These are phyloP conservation scores for Thuja plicata DNA, from an alignment of 83 land plant species.

Conservation along the genomic window DNA sequence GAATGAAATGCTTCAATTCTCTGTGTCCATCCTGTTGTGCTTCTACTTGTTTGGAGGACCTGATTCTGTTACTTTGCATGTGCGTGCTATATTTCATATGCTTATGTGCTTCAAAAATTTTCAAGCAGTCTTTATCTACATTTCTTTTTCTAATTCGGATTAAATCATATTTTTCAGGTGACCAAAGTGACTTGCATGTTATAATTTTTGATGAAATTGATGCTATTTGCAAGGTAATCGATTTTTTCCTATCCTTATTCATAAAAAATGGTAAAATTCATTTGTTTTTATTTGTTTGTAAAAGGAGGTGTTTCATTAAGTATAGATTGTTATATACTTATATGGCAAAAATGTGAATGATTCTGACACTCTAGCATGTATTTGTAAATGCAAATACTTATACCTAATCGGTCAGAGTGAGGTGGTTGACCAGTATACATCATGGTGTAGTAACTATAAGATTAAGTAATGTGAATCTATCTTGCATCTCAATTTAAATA, in stretches of 20 bases:
- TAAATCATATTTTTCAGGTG: constrained; percentile 54
- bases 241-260: not conserved
- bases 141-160: constrained; percentile 15
- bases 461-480: not conserved
- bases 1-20: not conserved
- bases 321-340: not conserved
- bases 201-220: constrained; percentile 99
- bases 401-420: not conserved
- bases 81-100: not conserved
- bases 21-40: not conserved
- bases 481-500: not conserved
- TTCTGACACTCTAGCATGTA: not conserved
- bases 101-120: not conserved
- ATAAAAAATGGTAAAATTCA: not conserved
- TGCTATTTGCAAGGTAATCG: constrained; percentile 96
- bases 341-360: not conserved
- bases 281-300: not conserved
- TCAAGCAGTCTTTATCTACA: not conserved
- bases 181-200: constrained; percentile 95
- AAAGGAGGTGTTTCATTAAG: not conserved
- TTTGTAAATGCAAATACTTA: not conserved
- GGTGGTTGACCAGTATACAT: not conserved
- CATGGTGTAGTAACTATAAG: not conserved
- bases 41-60: not conserved
- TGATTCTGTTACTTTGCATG: not conserved